A percentile compares a stretch with the other conserved stretches of the same genome.
Evolutionary conservation across 2,329 filamentous ascomycete genomes (phyloP).

Genomic region (Thielaviopsis ethacetica): DNA sequence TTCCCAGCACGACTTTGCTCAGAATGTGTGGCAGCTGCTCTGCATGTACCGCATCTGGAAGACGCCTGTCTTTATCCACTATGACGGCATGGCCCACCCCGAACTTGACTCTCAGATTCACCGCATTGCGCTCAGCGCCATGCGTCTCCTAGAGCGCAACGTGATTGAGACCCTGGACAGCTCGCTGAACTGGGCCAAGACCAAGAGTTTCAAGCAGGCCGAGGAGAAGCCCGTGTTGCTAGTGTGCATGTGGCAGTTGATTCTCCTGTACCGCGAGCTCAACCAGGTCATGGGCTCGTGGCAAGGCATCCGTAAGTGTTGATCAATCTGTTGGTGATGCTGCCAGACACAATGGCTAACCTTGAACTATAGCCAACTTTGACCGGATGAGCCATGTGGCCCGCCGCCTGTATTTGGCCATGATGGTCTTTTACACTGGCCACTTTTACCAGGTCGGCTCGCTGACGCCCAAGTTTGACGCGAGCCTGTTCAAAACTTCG

Average conservation of each 20-base stretch:
- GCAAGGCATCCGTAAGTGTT: conserved; percentile 17
- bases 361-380: neutral
- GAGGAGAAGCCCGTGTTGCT: conserved; percentile 29
- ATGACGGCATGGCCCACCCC: conserved; percentile 14
- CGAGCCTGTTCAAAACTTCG: neutral
- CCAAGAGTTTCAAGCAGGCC: conserved; percentile 19
- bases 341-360: neutral
- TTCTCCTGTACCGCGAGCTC: conserved; percentile 31
- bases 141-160: conserved; percentile 23
- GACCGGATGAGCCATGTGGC: neutral
- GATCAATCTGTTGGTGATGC: neutral
- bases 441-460: conserved; percentile 13
- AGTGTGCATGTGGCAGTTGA: conserved; percentile 32
- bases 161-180: conserved; percentile 26
- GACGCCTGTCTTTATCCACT: conserved; percentile 25
- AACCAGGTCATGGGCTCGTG: conserved; percentile 15
- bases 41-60: conserved; percentile 35
- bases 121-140: conserved; percentile 22
- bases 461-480: conserved; percentile 12
- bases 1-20: conserved; percentile 24
- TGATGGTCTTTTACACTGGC: conserved; percentile 15
- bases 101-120: conserved; percentile 24
- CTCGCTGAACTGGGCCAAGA: conserved; percentile 21
- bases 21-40: conserved; percentile 28
- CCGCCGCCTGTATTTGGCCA: conserved; percentile 12